Evolutionary conservation across 768 basidiomycete species (phyloP).

Genomic region (Naematelia encephala): DNA sequence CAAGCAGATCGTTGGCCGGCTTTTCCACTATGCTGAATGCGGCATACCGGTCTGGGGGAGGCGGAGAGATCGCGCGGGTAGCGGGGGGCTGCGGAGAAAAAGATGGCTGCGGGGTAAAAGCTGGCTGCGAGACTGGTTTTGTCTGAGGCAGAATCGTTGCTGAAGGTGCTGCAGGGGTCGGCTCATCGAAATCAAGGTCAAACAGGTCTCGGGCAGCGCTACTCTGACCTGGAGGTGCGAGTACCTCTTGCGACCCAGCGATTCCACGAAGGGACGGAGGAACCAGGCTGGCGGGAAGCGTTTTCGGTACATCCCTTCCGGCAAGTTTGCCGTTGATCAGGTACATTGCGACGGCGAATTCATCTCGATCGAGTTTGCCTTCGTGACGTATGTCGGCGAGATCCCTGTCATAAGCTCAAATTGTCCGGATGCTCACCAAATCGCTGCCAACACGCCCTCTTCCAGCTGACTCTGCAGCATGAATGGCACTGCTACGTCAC

Average conservation of each 20-base stretch:
- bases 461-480: constrained; percentile 84
- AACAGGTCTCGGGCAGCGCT: constrained; percentile 49
- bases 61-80: constrained; percentile 10
- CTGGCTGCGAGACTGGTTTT: constrained; percentile 4
- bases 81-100: constrained; percentile 53
- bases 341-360: constrained; percentile 93
- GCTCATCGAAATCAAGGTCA: constrained; percentile 45
- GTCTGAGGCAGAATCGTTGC: constrained; percentile 11
- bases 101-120: constrained; percentile 6
- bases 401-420: constrained; percentile 63
- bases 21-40: constrained; percentile 22
- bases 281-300: constrained; percentile 69
- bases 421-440: constrained; percentile 66
- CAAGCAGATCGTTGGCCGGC: constrained; percentile 36
- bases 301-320: constrained; percentile 64
- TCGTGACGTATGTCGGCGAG: constrained; percentile 84
- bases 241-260: constrained; percentile 39
- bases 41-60: constrained; percentile 27
- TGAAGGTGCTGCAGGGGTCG: constrained; percentile 18
- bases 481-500: constrained; percentile 91
- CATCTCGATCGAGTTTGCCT: constrained; percentile 79
- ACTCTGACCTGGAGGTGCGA: constrained; percentile 45
- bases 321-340: constrained; percentile 81
- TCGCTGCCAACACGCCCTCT: constrained; percentile 75
- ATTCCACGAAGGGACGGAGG: constrained; percentile 72